These are phyloP conservation scores for Parachaetomium inaequale DNA, from an alignment of 495 filamentous ascomycete genomes.

Conservation along the genomic window DNA sequence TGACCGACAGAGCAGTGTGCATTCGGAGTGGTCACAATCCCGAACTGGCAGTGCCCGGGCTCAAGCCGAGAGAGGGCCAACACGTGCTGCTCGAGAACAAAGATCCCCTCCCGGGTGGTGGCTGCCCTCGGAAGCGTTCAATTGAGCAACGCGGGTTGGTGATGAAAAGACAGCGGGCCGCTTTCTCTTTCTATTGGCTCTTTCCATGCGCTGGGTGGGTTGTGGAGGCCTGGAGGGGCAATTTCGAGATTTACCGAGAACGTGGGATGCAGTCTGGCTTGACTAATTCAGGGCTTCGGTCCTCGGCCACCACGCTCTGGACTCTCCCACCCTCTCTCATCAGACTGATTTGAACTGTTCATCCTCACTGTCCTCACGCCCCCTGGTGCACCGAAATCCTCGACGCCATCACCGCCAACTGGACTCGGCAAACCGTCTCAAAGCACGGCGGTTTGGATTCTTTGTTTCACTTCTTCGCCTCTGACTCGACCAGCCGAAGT, in stretches of 20 bases:
- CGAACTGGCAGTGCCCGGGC: too few species aligned
- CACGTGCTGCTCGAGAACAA: background rate
- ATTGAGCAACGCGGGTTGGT: constrained; percentile 31
- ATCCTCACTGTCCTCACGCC: constrained; percentile 1
- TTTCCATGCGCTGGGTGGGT: constrained; percentile 3
- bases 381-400: background rate
- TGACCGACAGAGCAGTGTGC: too few species aligned
- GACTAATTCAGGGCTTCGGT: constrained; percentile 24
- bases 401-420: constrained; percentile 13
- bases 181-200: constrained; percentile 24
- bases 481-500: constrained; percentile 20
- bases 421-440: background rate
- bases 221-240: constrained; percentile 25
- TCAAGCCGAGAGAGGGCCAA: background rate
- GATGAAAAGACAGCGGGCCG: constrained; percentile 24
- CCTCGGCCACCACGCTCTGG: constrained; percentile 13
- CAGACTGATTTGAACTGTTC: constrained; percentile 19
- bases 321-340: background rate
- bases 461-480: constrained; percentile 9
- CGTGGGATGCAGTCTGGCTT: constrained; percentile 27
- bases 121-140: background rate
- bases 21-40: too few species aligned
- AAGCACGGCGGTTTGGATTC: background rate
- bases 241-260: constrained; percentile 27
- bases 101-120: background rate